phyloP scores from a whole-genome alignment of 2,329 filamentous ascomycete genomes.

The Penicillium sp. region DNA sequence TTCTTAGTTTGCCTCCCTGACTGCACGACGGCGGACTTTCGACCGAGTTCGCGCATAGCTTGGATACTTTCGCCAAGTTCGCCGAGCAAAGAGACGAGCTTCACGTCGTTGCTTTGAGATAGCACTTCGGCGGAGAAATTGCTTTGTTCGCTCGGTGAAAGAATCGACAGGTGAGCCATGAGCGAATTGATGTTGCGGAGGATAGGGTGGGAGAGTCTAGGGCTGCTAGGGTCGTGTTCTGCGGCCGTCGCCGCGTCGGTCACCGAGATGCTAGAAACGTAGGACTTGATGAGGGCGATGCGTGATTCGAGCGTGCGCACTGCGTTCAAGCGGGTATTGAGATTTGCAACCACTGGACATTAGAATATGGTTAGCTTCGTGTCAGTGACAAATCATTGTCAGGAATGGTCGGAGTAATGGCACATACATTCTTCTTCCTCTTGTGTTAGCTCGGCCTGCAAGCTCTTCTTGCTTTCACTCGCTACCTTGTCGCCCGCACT shows the following conservation, averaged over 20 bases:
- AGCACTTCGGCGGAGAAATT: conserved; percentile 65
- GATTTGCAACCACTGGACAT: conserved; percentile 51
- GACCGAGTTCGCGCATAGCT: conserved; percentile 66
- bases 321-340: conserved; percentile 85
- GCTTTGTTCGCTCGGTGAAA: conserved; percentile 63
- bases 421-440: conserved; percentile 59
- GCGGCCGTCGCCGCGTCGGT: conserved; percentile 52
- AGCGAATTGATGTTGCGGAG: conserved; percentile 85
- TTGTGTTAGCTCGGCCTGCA: conserved; percentile 41
- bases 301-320: conserved; percentile 85
- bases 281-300: conserved; percentile 65
- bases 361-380: background rate
- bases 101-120: conserved; percentile 77
- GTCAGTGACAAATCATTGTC: conserved; percentile 3
- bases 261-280: conserved; percentile 63
- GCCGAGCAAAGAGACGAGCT: conserved; percentile 69
- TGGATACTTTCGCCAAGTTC: conserved; percentile 67
- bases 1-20: conserved; percentile 17
- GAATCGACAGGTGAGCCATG: conserved; percentile 72
- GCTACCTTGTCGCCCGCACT: conserved; percentile 6
- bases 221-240: conserved; percentile 35
- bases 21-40: conserved; percentile 63
- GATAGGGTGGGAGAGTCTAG: conserved; percentile 62
- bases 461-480: conserved; percentile 18
- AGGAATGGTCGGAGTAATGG: conserved; percentile 3